Evolutionary conservation across 108 stramenopile genomes (phyloP).

Genomic region (Nitzschia sp.): DNA sequence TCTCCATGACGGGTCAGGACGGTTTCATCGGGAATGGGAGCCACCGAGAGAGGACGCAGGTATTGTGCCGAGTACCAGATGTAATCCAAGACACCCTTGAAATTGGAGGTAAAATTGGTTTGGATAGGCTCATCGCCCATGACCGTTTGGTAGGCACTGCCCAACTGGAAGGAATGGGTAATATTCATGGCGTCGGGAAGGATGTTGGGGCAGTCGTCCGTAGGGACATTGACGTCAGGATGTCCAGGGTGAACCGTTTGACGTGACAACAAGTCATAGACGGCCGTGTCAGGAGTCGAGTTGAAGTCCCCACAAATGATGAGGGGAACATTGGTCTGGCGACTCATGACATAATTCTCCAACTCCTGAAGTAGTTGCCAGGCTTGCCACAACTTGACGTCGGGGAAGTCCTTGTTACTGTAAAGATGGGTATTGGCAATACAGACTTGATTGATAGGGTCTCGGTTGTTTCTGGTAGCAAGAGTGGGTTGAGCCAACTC

Average conservation of each 20-base stretch:
- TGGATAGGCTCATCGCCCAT: conserved; percentile 90
- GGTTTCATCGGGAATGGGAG: conserved; percentile 81
- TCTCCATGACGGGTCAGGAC: conserved; percentile 77
- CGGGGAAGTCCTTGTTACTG: conserved; percentile 95
- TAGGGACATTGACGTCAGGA: conserved; percentile 77
- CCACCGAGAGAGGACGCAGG: conserved; percentile 84
- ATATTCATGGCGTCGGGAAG: conserved; percentile 89
- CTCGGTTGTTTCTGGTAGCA: conserved; percentile 55
- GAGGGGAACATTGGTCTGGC: conserved; percentile 80
- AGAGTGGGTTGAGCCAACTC: conserved; percentile 82
- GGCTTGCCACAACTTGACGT: conserved; percentile 98
- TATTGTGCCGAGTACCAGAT: conserved; percentile 91
- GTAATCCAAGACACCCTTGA: conserved; percentile 96
- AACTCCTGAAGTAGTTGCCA: conserved; percentile 92
- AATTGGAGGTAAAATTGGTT: conserved; percentile 93
- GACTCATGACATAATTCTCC: conserved; percentile 84
- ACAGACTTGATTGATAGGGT: conserved; percentile 86
- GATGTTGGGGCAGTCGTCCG: conserved; percentile 72
- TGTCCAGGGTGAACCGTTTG: conserved; percentile 90
- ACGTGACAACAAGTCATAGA: conserved; percentile 90
- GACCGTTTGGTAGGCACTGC: conserved; percentile 91
- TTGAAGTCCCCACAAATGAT: conserved; percentile 99
- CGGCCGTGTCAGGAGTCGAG: conserved; percentile 93
- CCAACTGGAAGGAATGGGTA: conserved; percentile 88
- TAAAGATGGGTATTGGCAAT: conserved; percentile 98